phyloP scores from a whole-genome alignment of 2,329 filamentous ascomycete genomes.

The Basipetospora sp. region DNA sequence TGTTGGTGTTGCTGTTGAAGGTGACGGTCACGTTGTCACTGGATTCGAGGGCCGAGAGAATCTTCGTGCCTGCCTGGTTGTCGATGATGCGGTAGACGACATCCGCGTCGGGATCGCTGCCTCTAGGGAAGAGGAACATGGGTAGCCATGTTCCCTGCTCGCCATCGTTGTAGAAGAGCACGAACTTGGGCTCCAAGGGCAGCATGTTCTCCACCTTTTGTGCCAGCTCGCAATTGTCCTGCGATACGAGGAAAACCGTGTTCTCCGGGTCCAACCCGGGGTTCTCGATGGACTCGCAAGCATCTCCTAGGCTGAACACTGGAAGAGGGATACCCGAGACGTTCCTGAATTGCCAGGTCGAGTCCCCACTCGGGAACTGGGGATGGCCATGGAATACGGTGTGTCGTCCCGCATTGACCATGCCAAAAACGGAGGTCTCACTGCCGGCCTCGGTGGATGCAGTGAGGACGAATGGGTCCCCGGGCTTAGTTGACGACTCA shows the following conservation, averaged over 20 bases:
- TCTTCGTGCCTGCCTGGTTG: slow-evolving; percentile 12
- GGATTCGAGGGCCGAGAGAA: slow-evolving; percentile 14
- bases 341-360: slow-evolving; percentile 20
- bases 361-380: too few relatives aligned
- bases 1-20: slow-evolving; percentile 14
- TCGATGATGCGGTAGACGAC: slow-evolving; percentile 22
- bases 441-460: not conserved
- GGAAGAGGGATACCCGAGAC: slow-evolving; percentile 11
- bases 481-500: slow-evolving; percentile 5
- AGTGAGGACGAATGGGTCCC: slow-evolving; percentile 1
- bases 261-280: slow-evolving; percentile 11
- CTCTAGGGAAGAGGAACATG: too few relatives aligned
- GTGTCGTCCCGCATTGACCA: slow-evolving; percentile 6
- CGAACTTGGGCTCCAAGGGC: slow-evolving; percentile 14
- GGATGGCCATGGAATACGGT: too few relatives aligned
- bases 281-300: slow-evolving; percentile 15
- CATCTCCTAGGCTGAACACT: too few relatives aligned
- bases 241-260: slow-evolving; percentile 15
- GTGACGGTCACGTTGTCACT: slow-evolving; percentile 24
- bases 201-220: slow-evolving; percentile 16
- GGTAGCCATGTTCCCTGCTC: too few relatives aligned
- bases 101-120: too few relatives aligned
- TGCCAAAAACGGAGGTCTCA: not conserved
- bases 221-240: slow-evolving; percentile 18
- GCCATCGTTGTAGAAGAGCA: slow-evolving; percentile 17